These are phyloP conservation scores for Alloteropsis semialata DNA, from an alignment of 176 grass and related monocot species.

Conservation along the genomic window DNA sequence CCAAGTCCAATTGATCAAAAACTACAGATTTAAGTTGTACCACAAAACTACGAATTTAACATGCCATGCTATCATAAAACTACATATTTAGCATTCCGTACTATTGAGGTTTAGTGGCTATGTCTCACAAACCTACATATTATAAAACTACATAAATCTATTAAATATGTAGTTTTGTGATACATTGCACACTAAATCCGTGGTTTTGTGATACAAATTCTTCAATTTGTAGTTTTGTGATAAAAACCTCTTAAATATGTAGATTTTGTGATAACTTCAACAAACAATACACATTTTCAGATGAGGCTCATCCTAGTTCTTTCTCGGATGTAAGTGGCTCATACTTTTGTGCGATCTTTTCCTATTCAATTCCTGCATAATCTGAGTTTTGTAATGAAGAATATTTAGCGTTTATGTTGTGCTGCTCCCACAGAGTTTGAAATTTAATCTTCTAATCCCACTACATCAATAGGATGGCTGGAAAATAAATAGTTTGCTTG, in stretches of 20 bases:
- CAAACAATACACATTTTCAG: background rate
- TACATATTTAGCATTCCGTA: background rate
- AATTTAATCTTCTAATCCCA: too few species aligned
- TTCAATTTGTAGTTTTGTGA: background rate
- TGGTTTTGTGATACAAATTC: background rate
- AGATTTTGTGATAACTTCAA: background rate
- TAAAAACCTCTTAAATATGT: background rate
- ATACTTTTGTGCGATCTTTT: background rate
- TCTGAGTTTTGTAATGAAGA: background rate
- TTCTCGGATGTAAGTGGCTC: background rate
- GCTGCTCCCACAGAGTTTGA: background rate
- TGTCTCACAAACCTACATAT: too few species aligned
- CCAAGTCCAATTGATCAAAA: too few species aligned
- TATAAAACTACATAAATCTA: too few species aligned
- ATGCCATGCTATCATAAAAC: background rate
- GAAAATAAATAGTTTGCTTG: too few species aligned
- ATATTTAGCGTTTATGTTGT: background rate
- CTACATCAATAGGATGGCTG: too few species aligned
- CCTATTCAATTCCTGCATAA: background rate
- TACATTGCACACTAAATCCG: background rate
- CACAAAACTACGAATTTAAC: background rate
- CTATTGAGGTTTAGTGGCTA: too few species aligned
- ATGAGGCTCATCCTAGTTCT: background rate
- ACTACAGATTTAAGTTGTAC: background rate
- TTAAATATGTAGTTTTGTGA: background rate